Percentiles rank a stretch among this genome's conserved stretches.
Evolutionary conservation across 495 filamentous ascomycete genomes (phyloP).

Genomic region (Aspergillus bridgeri): DNA sequence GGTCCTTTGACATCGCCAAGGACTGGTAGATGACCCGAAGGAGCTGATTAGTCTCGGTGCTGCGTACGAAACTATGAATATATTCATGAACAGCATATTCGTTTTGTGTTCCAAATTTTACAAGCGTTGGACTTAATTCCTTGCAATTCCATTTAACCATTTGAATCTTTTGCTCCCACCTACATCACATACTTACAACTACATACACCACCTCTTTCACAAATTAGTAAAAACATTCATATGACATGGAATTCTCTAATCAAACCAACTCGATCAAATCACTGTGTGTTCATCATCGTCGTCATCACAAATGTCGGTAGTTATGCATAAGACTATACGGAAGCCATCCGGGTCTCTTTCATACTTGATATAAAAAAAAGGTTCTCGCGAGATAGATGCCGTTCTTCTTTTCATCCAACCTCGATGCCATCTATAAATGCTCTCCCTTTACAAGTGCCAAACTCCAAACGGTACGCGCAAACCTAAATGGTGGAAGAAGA

Average conservation of each 20-base stretch:
- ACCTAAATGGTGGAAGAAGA: slow-evolving; percentile 7
- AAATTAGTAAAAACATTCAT: not conserved
- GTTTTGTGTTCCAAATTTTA: slow-evolving; percentile 12
- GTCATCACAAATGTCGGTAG: not conserved
- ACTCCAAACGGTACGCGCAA: slow-evolving; percentile 25
- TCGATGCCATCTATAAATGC: slow-evolving; percentile 29
- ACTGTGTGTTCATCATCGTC: not conserved
- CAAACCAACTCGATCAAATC: not conserved
- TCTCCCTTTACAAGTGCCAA: slow-evolving; percentile 24
- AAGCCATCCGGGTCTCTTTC: not conserved
- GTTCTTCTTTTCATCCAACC: slow-evolving; percentile 16
- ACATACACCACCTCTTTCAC: not conserved
- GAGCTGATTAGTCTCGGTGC: not conserved
- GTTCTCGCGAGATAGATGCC: not conserved
- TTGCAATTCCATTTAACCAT: slow-evolving; percentile 10
- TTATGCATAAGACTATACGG: not conserved
- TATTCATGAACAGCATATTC: slow-evolving; percentile 8
- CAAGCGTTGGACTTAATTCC: slow-evolving; percentile 17
- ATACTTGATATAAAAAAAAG: not conserved
- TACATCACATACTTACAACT: not conserved
- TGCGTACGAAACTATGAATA: slow-evolving; percentile 2
- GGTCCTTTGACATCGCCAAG: slow-evolving; percentile 92
- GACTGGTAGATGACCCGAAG: slow-evolving; percentile 58
- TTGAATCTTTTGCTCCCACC: not conserved
- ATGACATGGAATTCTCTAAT: not conserved